These are phyloP conservation scores for Apiotrichum domesticum DNA, from an alignment of 1,284 basidiomycete species.

Conservation along the genomic window DNA sequence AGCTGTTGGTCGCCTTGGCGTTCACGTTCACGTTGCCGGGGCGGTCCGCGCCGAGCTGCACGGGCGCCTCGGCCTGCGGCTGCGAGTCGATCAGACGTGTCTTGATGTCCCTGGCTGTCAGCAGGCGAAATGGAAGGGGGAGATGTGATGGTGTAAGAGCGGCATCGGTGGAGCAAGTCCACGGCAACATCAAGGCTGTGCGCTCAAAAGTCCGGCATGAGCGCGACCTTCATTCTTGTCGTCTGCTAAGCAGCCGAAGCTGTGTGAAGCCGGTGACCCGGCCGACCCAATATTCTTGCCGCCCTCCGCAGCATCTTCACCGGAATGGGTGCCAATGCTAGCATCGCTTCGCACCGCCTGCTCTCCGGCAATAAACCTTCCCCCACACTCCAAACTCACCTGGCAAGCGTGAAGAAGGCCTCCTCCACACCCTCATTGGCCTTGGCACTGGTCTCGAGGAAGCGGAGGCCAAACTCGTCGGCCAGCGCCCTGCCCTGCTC, in stretches of 20 bases:
- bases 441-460: conserved; percentile 98
- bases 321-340: too few species aligned
- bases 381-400: conserved; percentile 54
- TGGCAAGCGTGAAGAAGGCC: conserved; percentile 94
- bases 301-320: too few species aligned
- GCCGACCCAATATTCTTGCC: too few species aligned
- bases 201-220: too few species aligned
- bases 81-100: conserved; percentile 92
- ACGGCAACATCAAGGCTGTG: too few species aligned
- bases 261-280: too few species aligned
- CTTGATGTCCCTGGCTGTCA: conserved; percentile 79
- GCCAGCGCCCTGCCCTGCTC: conserved; percentile 65
- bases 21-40: conserved; percentile 37
- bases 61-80: conserved; percentile 55
- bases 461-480: conserved; percentile 78
- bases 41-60: conserved; percentile 30
- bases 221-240: too few species aligned
- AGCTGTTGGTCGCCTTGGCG: conserved; percentile 23
- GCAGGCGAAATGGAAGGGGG: background rate
- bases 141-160: too few species aligned
- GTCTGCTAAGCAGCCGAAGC: too few species aligned
- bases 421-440: conserved; percentile 97
- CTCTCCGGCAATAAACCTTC: background rate
- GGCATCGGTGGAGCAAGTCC: too few species aligned
- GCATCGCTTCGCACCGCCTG: background rate